Percentiles rank a stretch among this genome's conserved stretches.
These are phyloP conservation scores for Cucumis cinereus DNA, from an alignment of 306 rosid genomes.

Conservation along the genomic window DNA sequence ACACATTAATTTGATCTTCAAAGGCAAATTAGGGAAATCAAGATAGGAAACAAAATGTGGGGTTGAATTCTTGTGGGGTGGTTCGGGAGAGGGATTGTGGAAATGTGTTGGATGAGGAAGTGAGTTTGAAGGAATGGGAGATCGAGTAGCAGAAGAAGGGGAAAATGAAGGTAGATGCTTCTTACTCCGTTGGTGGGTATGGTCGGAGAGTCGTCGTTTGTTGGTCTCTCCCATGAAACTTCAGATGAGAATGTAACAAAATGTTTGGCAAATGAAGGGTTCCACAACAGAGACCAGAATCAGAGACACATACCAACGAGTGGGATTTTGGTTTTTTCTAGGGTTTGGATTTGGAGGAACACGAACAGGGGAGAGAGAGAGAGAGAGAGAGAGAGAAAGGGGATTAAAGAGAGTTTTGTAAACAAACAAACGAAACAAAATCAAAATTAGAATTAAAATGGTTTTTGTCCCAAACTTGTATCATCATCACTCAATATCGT, in stretches of 20 bases:
- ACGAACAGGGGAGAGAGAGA: no score
- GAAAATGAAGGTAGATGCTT: slow-evolving; percentile 3
- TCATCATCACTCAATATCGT: no score
- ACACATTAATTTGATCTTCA: slow-evolving; percentile 27
- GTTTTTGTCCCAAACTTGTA: no score
- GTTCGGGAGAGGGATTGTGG: background rate
- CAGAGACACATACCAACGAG: background rate
- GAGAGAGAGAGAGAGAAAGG: no score
- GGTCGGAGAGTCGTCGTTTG: background rate
- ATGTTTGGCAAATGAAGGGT: background rate
- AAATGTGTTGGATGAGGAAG: background rate
- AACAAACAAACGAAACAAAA: no score
- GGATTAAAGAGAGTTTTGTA: no score
- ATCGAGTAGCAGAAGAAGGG: background rate
- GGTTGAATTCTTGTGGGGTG: background rate
- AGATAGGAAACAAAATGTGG: slow-evolving; percentile 28
- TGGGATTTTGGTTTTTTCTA: no score
- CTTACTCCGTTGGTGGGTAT: background rate
- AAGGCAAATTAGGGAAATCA: slow-evolving; percentile 20
- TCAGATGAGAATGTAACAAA: background rate
- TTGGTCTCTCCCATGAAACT: slow-evolving; percentile 1
- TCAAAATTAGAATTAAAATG: no score
- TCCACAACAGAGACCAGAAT: background rate
- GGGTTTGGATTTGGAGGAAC: no score
- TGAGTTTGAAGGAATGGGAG: background rate